A percentile compares a stretch with the other conserved stretches of the same genome.
These are phyloP conservation scores for Rhinocladiella mackenziei DNA, from an alignment of 2,329 filamentous ascomycete species.

Conservation along the genomic window DNA sequence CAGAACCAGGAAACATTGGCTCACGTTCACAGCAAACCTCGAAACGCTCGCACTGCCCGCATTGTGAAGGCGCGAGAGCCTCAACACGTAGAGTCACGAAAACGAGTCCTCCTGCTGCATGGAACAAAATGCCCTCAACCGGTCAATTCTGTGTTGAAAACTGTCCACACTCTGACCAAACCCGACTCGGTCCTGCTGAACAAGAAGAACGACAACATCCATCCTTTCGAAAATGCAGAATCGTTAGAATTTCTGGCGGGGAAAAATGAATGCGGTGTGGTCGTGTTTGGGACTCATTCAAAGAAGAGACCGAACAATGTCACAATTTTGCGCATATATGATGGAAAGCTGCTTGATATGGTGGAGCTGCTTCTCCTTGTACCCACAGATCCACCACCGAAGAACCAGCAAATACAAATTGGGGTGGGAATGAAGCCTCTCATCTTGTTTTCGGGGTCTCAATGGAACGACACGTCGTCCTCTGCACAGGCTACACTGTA, in stretches of 20 bases:
- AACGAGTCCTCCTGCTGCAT: conserved; percentile 82
- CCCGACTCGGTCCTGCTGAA: conserved; percentile 85
- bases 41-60: conserved; percentile 86
- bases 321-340: conserved; percentile 77
- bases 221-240: conserved; percentile 85
- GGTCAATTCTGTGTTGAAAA: conserved; percentile 75
- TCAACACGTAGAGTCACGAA: conserved; percentile 83
- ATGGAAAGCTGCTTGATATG: conserved; percentile 89
- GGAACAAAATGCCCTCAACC: conserved; percentile 81
- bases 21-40: conserved; percentile 50
- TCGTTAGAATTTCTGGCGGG: conserved; percentile 92
- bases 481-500: conserved; percentile 58
- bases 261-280: conserved; percentile 87
- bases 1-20: neutral
- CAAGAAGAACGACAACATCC: conserved; percentile 88
- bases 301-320: conserved; percentile 96
- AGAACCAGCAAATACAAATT: conserved; percentile 60
- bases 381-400: conserved; percentile 54
- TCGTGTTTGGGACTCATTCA: conserved; percentile 77
- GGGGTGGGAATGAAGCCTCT: conserved; percentile 82
- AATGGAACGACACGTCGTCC: conserved; percentile 76
- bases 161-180: conserved; percentile 78
- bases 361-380: conserved; percentile 80
- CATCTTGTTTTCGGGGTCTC: conserved; percentile 82
- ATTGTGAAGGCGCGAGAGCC: conserved; percentile 90